Conservation (phyloP, 768 basidiomycete genomes). For the Gautieria morchelliformis region DNA sequence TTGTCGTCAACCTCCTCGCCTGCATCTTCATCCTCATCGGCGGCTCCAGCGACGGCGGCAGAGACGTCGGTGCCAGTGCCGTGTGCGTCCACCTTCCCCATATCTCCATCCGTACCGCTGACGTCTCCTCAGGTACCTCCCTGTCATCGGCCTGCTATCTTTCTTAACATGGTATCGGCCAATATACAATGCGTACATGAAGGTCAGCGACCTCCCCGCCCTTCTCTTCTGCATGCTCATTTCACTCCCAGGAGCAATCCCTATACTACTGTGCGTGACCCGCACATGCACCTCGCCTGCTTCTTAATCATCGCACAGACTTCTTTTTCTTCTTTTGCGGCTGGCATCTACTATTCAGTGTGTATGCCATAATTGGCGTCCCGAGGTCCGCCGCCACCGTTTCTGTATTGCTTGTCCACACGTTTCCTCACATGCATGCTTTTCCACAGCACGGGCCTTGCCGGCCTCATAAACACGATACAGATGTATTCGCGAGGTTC, state of each 20-base stretch:
- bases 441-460: conserved; percentile 74
- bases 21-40: conserved; percentile 79
- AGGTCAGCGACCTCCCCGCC: conserved; percentile 39
- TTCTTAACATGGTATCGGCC: conserved; percentile 98
- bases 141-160: conserved; percentile 67
- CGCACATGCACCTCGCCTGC: conserved; percentile 13
- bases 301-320: conserved; percentile 40
- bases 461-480: conserved; percentile 90
- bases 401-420: conserved; percentile 7
- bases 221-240: conserved; percentile 3
- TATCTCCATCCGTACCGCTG: conserved; percentile 8
- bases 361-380: conserved; percentile 80
- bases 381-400: conserved; percentile 47
- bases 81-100: conserved; percentile 46
- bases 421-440: conserved; percentile 2
- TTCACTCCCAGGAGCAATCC: conserved; percentile 65
- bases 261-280: conserved; percentile 75
- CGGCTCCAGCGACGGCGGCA: conserved; percentile 65
- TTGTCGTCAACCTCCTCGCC: conserved; percentile 84
- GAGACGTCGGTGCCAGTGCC: conserved; percentile 75
- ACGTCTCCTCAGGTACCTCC: conserved; percentile 48
- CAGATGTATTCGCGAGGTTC: conserved; percentile 61
- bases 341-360: conserved; percentile 86
- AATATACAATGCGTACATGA: conserved; percentile 96
- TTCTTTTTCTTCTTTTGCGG: conserved; percentile 95